Percentiles rank a stretch among this genome's conserved stretches.
Evolutionary conservation across 2,329 filamentous ascomycete species (phyloP).

Genomic region (Fusarium subglutinans): DNA sequence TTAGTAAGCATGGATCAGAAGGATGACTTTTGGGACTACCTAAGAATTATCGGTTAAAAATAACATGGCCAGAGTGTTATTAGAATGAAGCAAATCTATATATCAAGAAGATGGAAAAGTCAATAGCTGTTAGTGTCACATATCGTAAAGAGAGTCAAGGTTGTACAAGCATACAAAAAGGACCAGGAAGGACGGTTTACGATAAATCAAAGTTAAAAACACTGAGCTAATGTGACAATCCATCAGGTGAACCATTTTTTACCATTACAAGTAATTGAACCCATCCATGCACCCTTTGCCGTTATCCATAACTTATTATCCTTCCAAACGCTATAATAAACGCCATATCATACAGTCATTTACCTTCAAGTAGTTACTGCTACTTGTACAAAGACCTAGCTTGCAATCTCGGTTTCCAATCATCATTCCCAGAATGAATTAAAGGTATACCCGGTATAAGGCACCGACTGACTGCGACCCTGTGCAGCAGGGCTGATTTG

Average conservation of each 20-base stretch:
- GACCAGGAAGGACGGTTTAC: not conserved
- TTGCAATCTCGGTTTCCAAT: rapidly evolving
- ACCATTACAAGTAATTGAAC: not conserved
- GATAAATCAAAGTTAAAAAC: not conserved
- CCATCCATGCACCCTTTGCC: not conserved
- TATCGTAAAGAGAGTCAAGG: not conserved
- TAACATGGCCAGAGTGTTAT: rapidly evolving
- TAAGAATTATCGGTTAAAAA: not conserved
- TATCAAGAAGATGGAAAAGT: not conserved
- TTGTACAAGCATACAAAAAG: not conserved
- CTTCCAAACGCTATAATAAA: not conserved
- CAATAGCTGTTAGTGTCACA: rapidly evolving
- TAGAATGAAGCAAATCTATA: not conserved
- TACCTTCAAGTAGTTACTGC: not conserved
- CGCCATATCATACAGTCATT: not conserved
- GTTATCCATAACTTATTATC: not conserved
- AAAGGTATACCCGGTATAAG: not conserved
- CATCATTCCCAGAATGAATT: not conserved
- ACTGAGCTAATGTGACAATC: not conserved
- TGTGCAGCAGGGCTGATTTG: not conserved
- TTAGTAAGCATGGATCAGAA: not conserved
- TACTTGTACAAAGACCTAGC: not conserved
- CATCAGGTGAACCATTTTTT: not conserved
- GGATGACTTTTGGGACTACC: not conserved
- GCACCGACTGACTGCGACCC: not conserved